A percentile compares a stretch with the other conserved stretches of the same genome.
Evolutionary conservation across 2,329 filamentous ascomycete species (phyloP).

Genomic region (Sclerotinia sclerotiorum): DNA sequence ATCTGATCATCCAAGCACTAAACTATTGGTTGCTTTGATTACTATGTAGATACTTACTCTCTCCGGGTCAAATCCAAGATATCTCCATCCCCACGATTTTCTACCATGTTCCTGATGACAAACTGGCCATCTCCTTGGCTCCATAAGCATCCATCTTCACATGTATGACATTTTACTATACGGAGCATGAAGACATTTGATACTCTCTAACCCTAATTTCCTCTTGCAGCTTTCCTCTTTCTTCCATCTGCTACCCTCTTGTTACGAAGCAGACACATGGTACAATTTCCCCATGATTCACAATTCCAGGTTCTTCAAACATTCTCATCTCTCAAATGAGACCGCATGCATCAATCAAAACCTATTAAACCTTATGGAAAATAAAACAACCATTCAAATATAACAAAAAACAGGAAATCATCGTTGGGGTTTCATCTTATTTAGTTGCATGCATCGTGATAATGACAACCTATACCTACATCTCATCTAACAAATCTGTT

Average conservation of each 20-base stretch:
- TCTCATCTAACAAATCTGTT: neutral
- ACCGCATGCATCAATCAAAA: neutral
- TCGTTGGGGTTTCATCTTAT: neutral
- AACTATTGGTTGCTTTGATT: neutral
- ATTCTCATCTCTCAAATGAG: neutral
- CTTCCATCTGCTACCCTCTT: neutral
- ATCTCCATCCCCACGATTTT: slow-evolving; percentile 14
- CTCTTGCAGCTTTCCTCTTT: neutral
- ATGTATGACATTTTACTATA: neutral
- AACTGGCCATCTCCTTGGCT: neutral
- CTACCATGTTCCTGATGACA: neutral
- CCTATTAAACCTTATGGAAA: neutral
- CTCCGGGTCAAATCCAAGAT: neutral
- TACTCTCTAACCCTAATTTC: neutral
- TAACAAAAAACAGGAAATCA: neutral
- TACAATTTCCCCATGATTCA: slow-evolving; percentile 3
- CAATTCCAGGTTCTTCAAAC: neutral
- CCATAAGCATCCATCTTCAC: neutral
- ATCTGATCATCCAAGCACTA: neutral
- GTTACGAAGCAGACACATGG: neutral
- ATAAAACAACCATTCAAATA: neutral
- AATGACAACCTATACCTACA: neutral
- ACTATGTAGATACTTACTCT: neutral
- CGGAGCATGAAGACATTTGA: neutral
- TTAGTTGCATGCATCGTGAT: neutral